Evolutionary conservation across 1,284 basidiomycete genomes (phyloP).

Genomic region (Crucibulum cyathiforme): DNA sequence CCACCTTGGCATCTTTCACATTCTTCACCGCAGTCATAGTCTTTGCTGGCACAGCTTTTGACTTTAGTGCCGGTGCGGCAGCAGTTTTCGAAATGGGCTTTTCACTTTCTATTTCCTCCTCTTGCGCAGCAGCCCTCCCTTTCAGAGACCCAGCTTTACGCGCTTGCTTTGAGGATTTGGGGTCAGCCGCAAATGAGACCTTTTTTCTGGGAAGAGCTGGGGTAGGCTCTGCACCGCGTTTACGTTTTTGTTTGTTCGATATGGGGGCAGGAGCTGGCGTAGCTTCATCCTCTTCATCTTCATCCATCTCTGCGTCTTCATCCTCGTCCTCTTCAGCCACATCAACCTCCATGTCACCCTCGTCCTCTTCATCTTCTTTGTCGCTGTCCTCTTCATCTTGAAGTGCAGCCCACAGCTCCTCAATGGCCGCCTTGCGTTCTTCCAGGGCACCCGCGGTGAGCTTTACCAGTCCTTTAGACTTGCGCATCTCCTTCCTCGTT

Average conservation of each 20-base stretch:
- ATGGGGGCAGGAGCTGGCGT: conserved; percentile 31
- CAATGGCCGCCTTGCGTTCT: conserved; percentile 57
- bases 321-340: conserved; percentile 30
- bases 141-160: conserved; percentile 25
- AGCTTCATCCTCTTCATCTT: conserved; percentile 38
- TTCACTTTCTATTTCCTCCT: background rate
- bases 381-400: conserved; percentile 28
- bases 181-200: conserved; percentile 44
- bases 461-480: conserved; percentile 63
- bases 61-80: background rate
- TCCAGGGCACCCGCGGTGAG: conserved; percentile 61
- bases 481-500: conserved; percentile 70
- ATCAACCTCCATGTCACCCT: conserved; percentile 34
- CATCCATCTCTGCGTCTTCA: conserved; percentile 30
- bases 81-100: conserved; percentile 3
- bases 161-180: conserved; percentile 38
- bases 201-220: conserved; percentile 52
- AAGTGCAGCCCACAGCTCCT: conserved; percentile 56
- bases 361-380: conserved; percentile 26
- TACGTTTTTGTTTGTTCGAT: conserved; percentile 56
- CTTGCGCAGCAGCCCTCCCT: background rate
- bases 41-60: conserved; percentile 11
- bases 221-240: conserved; percentile 40
- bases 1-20: conserved; percentile 14
- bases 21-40: conserved; percentile 18